phyloP scores from a whole-genome alignment of 768 basidiomycete species.

The Austroboletus festivus region DNA sequence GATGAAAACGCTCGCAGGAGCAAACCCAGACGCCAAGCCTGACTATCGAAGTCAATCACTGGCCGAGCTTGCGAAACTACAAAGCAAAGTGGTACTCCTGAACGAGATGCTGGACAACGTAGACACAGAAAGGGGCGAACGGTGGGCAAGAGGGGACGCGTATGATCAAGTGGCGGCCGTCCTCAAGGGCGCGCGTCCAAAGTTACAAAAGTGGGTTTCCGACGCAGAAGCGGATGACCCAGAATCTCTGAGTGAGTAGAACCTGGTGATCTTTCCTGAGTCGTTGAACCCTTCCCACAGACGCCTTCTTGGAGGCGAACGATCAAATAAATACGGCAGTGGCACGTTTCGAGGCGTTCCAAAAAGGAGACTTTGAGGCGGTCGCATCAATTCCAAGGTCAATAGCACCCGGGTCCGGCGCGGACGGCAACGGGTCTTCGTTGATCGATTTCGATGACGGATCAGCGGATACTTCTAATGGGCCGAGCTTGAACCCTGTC shows the following conservation, averaged over 20 bases:
- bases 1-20: slow-evolving; percentile 94
- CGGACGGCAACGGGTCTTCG: slow-evolving; percentile 37
- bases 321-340: slow-evolving; percentile 96
- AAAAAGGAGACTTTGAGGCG: slow-evolving; percentile 82
- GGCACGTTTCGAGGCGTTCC: slow-evolving; percentile 88
- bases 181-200: slow-evolving; percentile 79
- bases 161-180: slow-evolving; percentile 95
- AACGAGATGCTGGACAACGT: slow-evolving; percentile 98
- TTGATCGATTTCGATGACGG: slow-evolving; percentile 79
- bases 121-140: slow-evolving; percentile 66
- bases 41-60: slow-evolving; percentile 91
- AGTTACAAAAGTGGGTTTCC: slow-evolving; percentile 96
- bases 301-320: slow-evolving; percentile 93
- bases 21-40: slow-evolving; percentile 90
- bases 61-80: slow-evolving; percentile 88
- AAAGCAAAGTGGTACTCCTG: slow-evolving; percentile 91
- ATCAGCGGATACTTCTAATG: slow-evolving; percentile 12
- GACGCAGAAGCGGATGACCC: slow-evolving; percentile 89
- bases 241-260: slow-evolving; percentile 74
- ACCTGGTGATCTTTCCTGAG: background rate
- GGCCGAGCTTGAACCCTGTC: slow-evolving; percentile 23
- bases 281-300: slow-evolving; percentile 38
- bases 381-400: slow-evolving; percentile 68
- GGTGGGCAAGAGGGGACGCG: slow-evolving; percentile 83
- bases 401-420: slow-evolving; percentile 35